Percentiles rank a stretch among this genome's conserved stretches.
phyloP scores from a whole-genome alignment of 345 rosid species.

The Excoecaria cochinchinensis region DNA sequence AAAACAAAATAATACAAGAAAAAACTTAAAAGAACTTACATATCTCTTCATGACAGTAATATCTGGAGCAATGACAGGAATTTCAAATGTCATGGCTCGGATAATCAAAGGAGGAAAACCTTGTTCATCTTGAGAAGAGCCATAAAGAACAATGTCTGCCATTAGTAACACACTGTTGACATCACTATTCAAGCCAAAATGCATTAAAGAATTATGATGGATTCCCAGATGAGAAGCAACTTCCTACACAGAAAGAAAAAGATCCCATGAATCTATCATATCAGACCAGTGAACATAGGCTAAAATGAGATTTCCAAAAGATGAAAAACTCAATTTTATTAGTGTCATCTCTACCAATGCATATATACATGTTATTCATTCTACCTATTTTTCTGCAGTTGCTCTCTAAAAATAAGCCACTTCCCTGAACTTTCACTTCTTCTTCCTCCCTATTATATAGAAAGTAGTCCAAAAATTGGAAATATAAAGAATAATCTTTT shows the following conservation, averaged over 20 bases:
- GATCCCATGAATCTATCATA: background rate
- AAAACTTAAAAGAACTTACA: constrained; percentile 41
- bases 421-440: background rate
- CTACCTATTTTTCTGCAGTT: background rate
- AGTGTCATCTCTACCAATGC: background rate
- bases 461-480: background rate
- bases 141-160: constrained; percentile 89
- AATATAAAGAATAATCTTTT: background rate
- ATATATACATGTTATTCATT: background rate
- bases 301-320: background rate
- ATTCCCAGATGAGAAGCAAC: constrained; percentile 78
- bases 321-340: background rate
- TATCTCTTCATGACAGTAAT: constrained; percentile 70
- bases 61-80: constrained; percentile 75
- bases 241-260: constrained; percentile 47
- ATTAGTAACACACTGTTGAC: constrained; percentile 63
- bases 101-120: constrained; percentile 75
- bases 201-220: constrained; percentile 58
- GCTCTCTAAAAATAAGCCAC: constrained; percentile 7
- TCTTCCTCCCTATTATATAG: background rate
- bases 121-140: constrained; percentile 93
- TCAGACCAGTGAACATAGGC: background rate
- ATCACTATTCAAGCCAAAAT: constrained; percentile 73
- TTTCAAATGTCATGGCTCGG: constrained; percentile 88
- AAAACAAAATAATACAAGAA: constrained; percentile 17